phyloP scores from a whole-genome alignment of 2,329 filamentous ascomycete species.

The Penicillium rolfsii region DNA sequence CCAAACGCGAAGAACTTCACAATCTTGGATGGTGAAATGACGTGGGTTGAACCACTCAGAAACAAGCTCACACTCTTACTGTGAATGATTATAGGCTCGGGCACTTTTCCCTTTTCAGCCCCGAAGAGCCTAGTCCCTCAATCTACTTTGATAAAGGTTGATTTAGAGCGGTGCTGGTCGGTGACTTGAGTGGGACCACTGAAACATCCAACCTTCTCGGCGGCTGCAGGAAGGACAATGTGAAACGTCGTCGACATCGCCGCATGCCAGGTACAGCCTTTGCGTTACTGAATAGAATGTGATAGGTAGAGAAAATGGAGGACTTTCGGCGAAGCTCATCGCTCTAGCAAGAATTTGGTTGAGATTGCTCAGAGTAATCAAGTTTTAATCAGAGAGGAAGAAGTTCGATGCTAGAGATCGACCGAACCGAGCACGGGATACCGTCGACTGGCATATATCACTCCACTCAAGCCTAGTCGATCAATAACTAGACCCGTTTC shows the following conservation, averaged over 20 bases:
- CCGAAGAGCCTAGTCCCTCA: background rate
- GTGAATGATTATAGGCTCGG: conserved; percentile 2
- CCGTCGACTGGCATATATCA: background rate
- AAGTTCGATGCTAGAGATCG: background rate
- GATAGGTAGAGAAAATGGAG: background rate
- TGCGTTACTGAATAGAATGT: background rate
- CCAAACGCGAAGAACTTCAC: background rate
- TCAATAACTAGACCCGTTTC: background rate
- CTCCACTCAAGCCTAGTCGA: background rate
- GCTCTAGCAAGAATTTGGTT: background rate
- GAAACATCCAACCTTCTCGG: conserved; percentile 9
- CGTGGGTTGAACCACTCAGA: background rate
- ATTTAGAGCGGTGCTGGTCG: conserved; percentile 3
- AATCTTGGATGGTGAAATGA: background rate
- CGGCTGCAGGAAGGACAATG: background rate
- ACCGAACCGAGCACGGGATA: background rate
- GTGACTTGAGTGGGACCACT: background rate
- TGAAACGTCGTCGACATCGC: conserved; percentile 4
- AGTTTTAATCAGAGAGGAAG: background rate
- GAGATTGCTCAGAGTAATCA: background rate
- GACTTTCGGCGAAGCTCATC: background rate
- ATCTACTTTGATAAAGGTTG: conserved; percentile 8
- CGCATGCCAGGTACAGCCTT: background rate
- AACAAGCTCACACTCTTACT: background rate
- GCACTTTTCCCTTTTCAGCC: conserved; percentile 9